Conservation (phyloP, 164 flowering plant genomes). For the Annona squamosa region DNA sequence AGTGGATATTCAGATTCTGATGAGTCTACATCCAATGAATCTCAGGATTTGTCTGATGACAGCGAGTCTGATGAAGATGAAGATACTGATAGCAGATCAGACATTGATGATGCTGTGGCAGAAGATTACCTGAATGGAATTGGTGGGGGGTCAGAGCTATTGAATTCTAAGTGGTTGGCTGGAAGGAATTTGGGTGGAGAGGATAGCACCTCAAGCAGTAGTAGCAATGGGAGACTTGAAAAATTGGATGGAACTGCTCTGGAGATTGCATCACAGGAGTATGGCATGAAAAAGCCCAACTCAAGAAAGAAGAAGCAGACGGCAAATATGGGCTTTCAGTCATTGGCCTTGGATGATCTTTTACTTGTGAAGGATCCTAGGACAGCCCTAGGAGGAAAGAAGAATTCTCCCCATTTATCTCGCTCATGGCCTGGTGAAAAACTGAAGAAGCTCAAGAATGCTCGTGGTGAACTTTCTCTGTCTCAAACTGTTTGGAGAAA, state of each 20-base stretch:
- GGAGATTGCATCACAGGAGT: slow-evolving; percentile 58
- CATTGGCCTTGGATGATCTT: slow-evolving; percentile 43
- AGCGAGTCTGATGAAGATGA: slow-evolving; percentile 20
- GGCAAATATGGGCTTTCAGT: slow-evolving; percentile 17
- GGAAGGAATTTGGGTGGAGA: slow-evolving; percentile 14
- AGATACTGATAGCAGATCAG: slow-evolving; percentile 45
- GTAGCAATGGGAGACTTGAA: slow-evolving; percentile 36
- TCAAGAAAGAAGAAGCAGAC: slow-evolving; percentile 29
- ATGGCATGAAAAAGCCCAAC: slow-evolving; percentile 50
- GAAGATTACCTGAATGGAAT: slow-evolving; percentile 83
- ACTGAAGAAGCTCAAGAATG: slow-evolving; percentile 38
- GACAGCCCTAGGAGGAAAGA: slow-evolving; percentile 48
- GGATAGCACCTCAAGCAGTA: slow-evolving; percentile 33
- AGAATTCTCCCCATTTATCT: slow-evolving; percentile 35
- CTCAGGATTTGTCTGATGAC: slow-evolving; percentile 29
- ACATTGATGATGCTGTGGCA: slow-evolving; percentile 71
- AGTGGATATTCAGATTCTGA: slow-evolving; percentile 33
- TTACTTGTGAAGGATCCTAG: slow-evolving; percentile 65
- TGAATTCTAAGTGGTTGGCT: slow-evolving; percentile 45
- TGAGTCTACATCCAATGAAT: slow-evolving; percentile 12
- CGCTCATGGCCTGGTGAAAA: slow-evolving; percentile 66
- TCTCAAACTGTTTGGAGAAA: not conserved
- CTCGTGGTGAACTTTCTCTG: slow-evolving; percentile 46
- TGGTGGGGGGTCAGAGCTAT: slow-evolving; percentile 53
- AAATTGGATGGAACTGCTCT: slow-evolving; percentile 58